Percentiles rank a stretch among this genome's conserved stretches.
These are phyloP conservation scores for Apiospora marii DNA, from an alignment of 2,329 filamentous ascomycete genomes.

Conservation along the genomic window DNA sequence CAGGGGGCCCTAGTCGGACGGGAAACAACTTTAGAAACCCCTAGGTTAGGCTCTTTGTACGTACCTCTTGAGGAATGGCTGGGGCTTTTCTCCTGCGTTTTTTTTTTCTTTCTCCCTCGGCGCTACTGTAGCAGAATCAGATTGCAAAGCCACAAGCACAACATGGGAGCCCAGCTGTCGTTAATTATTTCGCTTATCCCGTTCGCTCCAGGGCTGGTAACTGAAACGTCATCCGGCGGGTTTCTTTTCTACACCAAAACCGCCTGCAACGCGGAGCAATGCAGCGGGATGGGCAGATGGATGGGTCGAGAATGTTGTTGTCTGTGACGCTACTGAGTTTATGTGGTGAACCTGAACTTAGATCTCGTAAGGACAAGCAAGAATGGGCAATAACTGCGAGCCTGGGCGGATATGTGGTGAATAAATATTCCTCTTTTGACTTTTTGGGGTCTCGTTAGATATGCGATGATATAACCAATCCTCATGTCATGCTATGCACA, in stretches of 20 bases:
- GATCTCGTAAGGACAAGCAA: slow-evolving; percentile 13
- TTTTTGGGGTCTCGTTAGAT: not conserved
- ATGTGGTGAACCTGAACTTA: slow-evolving; percentile 9
- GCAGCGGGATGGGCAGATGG: slow-evolving; percentile 3
- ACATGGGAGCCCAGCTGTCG: not conserved
- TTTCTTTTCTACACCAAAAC: slow-evolving; percentile 16
- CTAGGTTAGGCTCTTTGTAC: slow-evolving; percentile 2
- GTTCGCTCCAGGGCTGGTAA: slow-evolving; percentile 19
- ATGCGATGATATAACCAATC: slow-evolving; percentile 12
- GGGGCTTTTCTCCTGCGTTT: not conserved
- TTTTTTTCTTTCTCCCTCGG: not conserved
- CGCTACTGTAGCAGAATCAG: slow-evolving; percentile 22
- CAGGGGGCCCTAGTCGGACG: slow-evolving; percentile 15
- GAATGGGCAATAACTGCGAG: slow-evolving; percentile 2
- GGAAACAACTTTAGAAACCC: slow-evolving; percentile 19
- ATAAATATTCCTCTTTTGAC: not conserved
- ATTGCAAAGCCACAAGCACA: slow-evolving; percentile 1
- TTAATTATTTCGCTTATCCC: not conserved
- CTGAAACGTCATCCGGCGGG: slow-evolving; percentile 22
- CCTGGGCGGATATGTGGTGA: not conserved
- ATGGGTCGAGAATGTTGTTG: slow-evolving; percentile 12
- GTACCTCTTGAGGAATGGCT: slow-evolving; percentile 6
- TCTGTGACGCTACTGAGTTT: slow-evolving; percentile 12
- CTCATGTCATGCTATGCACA: not conserved
- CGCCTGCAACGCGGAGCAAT: not conserved